These are phyloP conservation scores for Odonthalia washingtoniensis DNA, from an alignment of 31 red algal genomes.

Conservation along the genomic window DNA sequence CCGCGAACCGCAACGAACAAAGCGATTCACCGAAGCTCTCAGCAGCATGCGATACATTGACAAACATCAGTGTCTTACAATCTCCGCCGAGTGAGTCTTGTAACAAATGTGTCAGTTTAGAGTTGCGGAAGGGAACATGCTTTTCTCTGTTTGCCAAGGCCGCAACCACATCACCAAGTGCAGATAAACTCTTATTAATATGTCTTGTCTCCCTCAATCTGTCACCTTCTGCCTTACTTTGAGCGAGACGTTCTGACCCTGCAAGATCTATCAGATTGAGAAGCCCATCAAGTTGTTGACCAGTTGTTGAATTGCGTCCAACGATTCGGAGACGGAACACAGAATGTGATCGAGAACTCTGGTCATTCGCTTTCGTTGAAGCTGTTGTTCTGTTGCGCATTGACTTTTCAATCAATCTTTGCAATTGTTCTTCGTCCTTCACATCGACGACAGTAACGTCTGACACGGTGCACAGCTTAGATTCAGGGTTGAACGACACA, in stretches of 20 bases:
- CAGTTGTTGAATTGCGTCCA: constrained; percentile 66
- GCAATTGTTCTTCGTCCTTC: constrained; percentile 59
- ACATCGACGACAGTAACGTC: constrained; percentile 76
- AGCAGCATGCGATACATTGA: constrained; percentile 83
- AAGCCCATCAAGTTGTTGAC: constrained; percentile 63
- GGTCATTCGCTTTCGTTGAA: constrained; percentile 85
- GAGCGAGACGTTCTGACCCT: constrained; percentile 87
- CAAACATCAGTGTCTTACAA: constrained; percentile 99
- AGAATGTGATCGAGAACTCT: constrained; percentile 91
- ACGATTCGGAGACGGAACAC: constrained; percentile 87
- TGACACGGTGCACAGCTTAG: constrained; percentile 70
- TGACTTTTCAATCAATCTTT: constrained; percentile 72
- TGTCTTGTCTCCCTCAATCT: constrained; percentile 90
- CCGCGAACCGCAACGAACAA: constrained; percentile 87
- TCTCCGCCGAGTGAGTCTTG: constrained; percentile 96
- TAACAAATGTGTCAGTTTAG: constrained; percentile 94
- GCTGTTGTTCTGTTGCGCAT: constrained; percentile 83
- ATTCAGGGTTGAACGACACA: constrained; percentile 67
- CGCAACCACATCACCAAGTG: constrained; percentile 92
- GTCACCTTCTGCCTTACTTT: constrained; percentile 85
- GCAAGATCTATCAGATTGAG: constrained; percentile 98
- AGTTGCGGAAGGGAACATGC: constrained; percentile 97
- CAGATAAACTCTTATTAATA: constrained; percentile 97
- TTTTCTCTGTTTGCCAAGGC: constrained; percentile 74
- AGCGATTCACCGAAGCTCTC: constrained; percentile 87